phyloP scores from a whole-genome alignment of 805 yeast genomes.

The Myxozyma lipomycoides region DNA sequence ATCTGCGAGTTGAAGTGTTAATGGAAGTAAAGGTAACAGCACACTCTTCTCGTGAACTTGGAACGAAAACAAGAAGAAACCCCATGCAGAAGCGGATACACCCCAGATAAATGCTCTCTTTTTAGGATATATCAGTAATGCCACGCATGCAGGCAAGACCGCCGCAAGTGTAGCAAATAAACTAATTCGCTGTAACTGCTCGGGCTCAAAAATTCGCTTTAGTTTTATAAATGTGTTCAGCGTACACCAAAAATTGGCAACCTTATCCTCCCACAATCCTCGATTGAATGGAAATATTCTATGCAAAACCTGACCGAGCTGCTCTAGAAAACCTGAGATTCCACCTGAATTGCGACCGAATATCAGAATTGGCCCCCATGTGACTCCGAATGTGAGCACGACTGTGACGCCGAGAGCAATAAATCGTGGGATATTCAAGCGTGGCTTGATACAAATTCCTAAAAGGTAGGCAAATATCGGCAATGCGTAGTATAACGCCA shows the following conservation, averaged over 20 bases:
- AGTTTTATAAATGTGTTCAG: conserved; percentile 74
- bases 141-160: conserved; percentile 54
- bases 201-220: conserved; percentile 49
- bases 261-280: conserved; percentile 96
- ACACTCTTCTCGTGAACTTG: conserved; percentile 96
- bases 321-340: conserved; percentile 30
- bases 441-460: conserved; percentile 46
- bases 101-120: conserved; percentile 62
- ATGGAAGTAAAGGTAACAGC: conserved; percentile 80
- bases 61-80: conserved; percentile 84
- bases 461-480: conserved; percentile 77
- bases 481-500: conserved; percentile 92
- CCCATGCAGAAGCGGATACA: conserved; percentile 76
- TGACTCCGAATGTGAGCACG: conserved; percentile 46
- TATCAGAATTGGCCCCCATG: conserved; percentile 54
- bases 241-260: conserved; percentile 98
- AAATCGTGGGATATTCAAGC: conserved; percentile 55
- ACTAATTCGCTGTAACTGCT: conserved; percentile 55
- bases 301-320: conserved; percentile 52
- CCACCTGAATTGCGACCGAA: conserved; percentile 6
- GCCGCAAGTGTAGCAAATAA: conserved; percentile 39
- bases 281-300: conserved; percentile 89
- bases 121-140: conserved; percentile 50
- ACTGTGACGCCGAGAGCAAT: conserved; percentile 63
- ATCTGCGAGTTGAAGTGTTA: conserved; percentile 58